Base-by-base conservation (phyloP, 805 yeast genomes). In the Barnettozyma botsteinii region DNA sequence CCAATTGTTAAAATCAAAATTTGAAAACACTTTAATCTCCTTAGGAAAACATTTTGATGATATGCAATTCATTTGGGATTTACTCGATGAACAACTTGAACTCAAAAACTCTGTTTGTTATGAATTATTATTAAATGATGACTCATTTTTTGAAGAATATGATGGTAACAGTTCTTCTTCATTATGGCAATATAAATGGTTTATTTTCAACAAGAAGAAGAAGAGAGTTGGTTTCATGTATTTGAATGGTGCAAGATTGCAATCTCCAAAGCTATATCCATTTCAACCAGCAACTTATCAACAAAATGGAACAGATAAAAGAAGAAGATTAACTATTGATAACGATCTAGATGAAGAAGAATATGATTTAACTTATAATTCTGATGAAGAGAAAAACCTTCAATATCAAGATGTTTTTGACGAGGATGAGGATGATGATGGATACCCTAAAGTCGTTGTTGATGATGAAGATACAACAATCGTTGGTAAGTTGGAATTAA, bases 181-280 rank as follows among this genome's bases (percentile, higher is more conserved):
- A 15, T 53, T 67, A n/a, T 67, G 72, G 72, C 61, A 64, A 30
- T 52, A 81, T 57, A 85, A 86, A 73, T 91, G 94, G 82, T 93
- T 93, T 60, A 77, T 91, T 33, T 88, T 84, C 64, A 93, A 88
- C 65, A 91, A 87, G 63, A 83, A 85, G 55, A 77, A 84, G 64
- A 91, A 91, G 64, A 75, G 98, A 47, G 98, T 93, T 3, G 87
- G 95, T 2, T 91, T 83, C 59, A 59, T 93, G 14, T 85, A 85
- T 51, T 65, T 93, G 47, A 79, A 78, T 40, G 81, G 82, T 39
- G 56, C 57, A 53, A 55, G 75, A 46, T 55, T 64, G 21, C 56
- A 63, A 28, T 53, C 66, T 30, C 57, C 67, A 30, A 65, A 68
- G 39, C 56, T 68, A 34, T 62, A 70, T 33, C 56, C 59, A 5